Evolutionary conservation across 257 asterid species (phyloP).

Genomic region (Plantago major): DNA sequence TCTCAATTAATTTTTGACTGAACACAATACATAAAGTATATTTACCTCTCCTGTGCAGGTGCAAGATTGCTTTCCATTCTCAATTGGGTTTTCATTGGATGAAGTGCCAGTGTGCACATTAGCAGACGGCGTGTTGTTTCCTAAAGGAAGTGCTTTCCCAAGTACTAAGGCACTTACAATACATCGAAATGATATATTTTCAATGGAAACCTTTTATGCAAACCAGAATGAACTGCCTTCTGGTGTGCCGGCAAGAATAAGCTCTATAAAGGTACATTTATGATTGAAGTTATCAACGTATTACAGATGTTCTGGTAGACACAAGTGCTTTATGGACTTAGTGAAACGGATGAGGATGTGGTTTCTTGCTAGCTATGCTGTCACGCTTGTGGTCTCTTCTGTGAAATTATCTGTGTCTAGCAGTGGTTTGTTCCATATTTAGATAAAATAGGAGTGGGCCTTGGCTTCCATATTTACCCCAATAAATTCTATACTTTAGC

Average conservation of each 20-base stretch:
- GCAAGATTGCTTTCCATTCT: conserved; percentile 84
- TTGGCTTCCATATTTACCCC: too few species aligned
- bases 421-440: too few species aligned
- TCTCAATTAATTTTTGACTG: conserved; percentile 4
- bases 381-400: too few species aligned
- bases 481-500: not conserved
- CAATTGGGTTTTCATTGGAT: conserved; percentile 71
- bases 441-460: too few species aligned
- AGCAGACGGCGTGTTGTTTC: conserved; percentile 54
- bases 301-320: not conserved
- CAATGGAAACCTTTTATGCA: conserved; percentile 61
- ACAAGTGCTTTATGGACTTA: not conserved
- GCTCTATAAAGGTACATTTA: conserved; percentile 60
- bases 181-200: conserved; percentile 58
- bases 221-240: conserved; percentile 72
- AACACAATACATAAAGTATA: conserved; percentile 14
- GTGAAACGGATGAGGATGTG: not conserved
- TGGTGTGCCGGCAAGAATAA: conserved; percentile 53
- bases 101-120: conserved; percentile 45
- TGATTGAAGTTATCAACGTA: conserved; percentile 9
- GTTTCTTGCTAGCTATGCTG: too few species aligned
- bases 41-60: conserved; percentile 51
- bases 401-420: too few species aligned
- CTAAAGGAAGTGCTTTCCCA: conserved; percentile 66
- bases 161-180: conserved; percentile 62